Evolutionary conservation across 192 early-diverging fungal genomes (phyloP).

Genomic region (Coemansia asiatica): DNA sequence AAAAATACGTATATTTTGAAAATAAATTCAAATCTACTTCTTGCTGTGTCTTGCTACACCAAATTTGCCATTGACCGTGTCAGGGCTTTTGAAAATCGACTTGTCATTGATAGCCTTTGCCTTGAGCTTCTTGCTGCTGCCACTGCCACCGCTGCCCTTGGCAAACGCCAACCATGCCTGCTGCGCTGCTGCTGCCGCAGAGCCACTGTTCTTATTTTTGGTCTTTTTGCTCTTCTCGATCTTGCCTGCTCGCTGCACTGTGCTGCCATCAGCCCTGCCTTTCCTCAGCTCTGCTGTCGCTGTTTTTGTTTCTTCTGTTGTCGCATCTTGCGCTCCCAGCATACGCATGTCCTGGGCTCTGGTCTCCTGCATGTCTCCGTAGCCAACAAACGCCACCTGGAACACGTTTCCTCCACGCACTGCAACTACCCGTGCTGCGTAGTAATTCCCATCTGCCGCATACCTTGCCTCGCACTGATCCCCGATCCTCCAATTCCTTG

Average conservation of each 20-base stretch:
- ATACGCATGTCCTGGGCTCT: slow-evolving; percentile 17
- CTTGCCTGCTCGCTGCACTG: slow-evolving; percentile 7
- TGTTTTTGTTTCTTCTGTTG: background rate
- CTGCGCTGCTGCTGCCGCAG: slow-evolving; percentile 22
- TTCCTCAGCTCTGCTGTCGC: background rate
- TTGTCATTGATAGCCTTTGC: slow-evolving; percentile 50
- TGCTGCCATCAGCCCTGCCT: background rate
- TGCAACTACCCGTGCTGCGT: slow-evolving; percentile 24
- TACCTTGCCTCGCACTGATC: slow-evolving; percentile 30
- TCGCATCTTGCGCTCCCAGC: background rate
- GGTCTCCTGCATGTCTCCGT: slow-evolving; percentile 30
- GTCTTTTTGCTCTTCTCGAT: slow-evolving; percentile 22
- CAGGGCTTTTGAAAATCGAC: slow-evolving; percentile 54
- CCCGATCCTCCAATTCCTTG: slow-evolving; percentile 19
- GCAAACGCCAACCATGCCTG: slow-evolving; percentile 54
- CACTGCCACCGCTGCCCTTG: slow-evolving; percentile 19
- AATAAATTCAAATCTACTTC: background rate
- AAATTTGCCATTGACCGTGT: slow-evolving; percentile 40
- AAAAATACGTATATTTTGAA: background rate
- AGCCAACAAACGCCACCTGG: slow-evolving; percentile 34
- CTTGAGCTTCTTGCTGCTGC: slow-evolving; percentile 34
- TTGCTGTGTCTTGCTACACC: slow-evolving; percentile 44
- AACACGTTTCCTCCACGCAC: slow-evolving; percentile 7
- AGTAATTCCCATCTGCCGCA: slow-evolving; percentile 18
- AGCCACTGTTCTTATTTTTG: slow-evolving; percentile 10